These are phyloP conservation scores for Neofusicoccum sp. DNA, from an alignment of 2,329 filamentous ascomycete genomes.

Conservation along the genomic window DNA sequence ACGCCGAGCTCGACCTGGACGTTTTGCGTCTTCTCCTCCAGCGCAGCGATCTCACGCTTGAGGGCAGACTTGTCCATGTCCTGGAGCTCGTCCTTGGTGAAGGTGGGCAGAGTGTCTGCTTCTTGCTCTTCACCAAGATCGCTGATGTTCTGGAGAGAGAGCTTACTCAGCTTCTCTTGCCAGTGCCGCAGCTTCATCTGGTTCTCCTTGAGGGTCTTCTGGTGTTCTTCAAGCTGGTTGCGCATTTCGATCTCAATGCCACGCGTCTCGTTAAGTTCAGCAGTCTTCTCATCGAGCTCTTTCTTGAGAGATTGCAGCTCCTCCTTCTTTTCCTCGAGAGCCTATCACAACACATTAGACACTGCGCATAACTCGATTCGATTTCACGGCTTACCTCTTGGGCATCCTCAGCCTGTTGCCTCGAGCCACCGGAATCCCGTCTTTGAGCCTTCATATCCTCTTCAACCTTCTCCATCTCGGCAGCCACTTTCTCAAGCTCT, in stretches of 20 bases:
- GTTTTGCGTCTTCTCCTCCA: slow-evolving; percentile 79
- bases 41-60: slow-evolving; percentile 65
- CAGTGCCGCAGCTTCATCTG: slow-evolving; percentile 83
- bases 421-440: slow-evolving; percentile 72
- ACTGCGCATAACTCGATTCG: too few relatives aligned
- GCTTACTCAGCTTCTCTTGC: slow-evolving; percentile 85
- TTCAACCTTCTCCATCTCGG: slow-evolving; percentile 77
- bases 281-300: slow-evolving; percentile 82
- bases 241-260: slow-evolving; percentile 96
- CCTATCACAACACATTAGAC: slow-evolving; percentile 28
- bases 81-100: slow-evolving; percentile 70
- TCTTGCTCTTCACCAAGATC: slow-evolving; percentile 59
- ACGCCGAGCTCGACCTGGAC: slow-evolving; percentile 87
- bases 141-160: slow-evolving; percentile 75
- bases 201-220: slow-evolving; percentile 85
- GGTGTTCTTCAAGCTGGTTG: slow-evolving; percentile 95
- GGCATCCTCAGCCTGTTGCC: slow-evolving; percentile 76
- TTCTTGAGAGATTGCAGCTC: slow-evolving; percentile 78
- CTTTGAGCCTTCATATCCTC: slow-evolving; percentile 77
- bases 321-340: slow-evolving; percentile 75
- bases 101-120: slow-evolving; percentile 64
- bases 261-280: slow-evolving; percentile 84
- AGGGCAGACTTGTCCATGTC: slow-evolving; percentile 65
- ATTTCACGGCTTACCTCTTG: slow-evolving; percentile 53
- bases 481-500: slow-evolving; percentile 72